Conservation (phyloP, 345 rosid species). For the Brassica carinata region DNA sequence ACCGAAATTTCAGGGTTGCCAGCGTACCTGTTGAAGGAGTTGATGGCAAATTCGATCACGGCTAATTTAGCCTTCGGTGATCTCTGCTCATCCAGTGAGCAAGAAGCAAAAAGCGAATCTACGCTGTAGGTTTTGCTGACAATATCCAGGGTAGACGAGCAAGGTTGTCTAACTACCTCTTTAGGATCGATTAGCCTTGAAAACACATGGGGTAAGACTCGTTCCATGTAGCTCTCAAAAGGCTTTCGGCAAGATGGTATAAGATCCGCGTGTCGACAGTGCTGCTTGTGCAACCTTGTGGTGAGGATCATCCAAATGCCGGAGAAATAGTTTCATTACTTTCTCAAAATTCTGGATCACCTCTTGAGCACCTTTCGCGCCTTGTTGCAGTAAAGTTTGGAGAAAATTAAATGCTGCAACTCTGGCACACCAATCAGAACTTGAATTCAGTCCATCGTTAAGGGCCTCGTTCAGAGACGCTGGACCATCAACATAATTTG, state of each 20-base stretch:
- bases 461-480: slow-evolving; percentile 86
- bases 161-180: slow-evolving; percentile 94
- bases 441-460: slow-evolving; percentile 82
- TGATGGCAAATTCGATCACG: slow-evolving; percentile 89
- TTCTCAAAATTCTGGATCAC: slow-evolving; percentile 92
- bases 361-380: slow-evolving; percentile 92
- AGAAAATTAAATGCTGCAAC: slow-evolving; percentile 93
- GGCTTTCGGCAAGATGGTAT: slow-evolving; percentile 96
- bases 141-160: slow-evolving; percentile 88
- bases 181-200: slow-evolving; percentile 96
- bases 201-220: slow-evolving; percentile 96
- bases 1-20: slow-evolving; percentile 74
- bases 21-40: slow-evolving; percentile 85
- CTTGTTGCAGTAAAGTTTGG: slow-evolving; percentile 84
- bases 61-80: slow-evolving; percentile 99
- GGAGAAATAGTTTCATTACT: slow-evolving; percentile 97
- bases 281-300: slow-evolving; percentile 99
- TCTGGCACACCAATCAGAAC: slow-evolving; percentile 97
- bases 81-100: slow-evolving; percentile 97
- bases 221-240: slow-evolving; percentile 96
- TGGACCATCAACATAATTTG: slow-evolving; percentile 79
- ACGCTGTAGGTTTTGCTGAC: slow-evolving; percentile 89
- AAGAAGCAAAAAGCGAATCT: slow-evolving; percentile 89
- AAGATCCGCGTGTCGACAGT: slow-evolving; percentile 84
- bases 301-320: slow-evolving; percentile 98